These are phyloP conservation scores for Silene uniflora DNA, from an alignment of 148 eudicot genomes.

Conservation along the genomic window DNA sequence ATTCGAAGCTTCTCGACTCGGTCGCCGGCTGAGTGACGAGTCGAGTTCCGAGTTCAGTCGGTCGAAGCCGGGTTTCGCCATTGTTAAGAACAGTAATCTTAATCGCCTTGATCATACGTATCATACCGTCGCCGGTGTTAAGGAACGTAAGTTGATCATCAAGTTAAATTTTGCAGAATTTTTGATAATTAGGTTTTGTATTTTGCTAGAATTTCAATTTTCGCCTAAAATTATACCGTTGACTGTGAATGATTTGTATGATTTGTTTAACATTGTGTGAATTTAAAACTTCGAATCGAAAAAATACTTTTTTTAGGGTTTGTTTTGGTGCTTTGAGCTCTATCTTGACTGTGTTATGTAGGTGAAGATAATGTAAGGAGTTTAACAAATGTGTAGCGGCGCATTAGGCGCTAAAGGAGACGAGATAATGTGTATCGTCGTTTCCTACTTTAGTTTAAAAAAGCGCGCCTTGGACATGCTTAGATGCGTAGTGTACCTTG, in stretches of 20 bases:
- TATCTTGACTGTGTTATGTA: background rate
- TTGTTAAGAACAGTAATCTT: background rate
- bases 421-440: background rate
- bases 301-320: background rate
- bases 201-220: too few species aligned
- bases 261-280: background rate
- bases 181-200: too few species aligned
- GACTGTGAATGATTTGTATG: background rate
- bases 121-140: background rate
- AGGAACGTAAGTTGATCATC: background rate
- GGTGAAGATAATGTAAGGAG: background rate
- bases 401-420: background rate
- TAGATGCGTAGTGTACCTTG: too few species aligned
- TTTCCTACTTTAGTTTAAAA: too few species aligned
- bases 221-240: too few species aligned
- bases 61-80: background rate
- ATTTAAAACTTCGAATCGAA: background rate
- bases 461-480: too few species aligned
- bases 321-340: background rate
- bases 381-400: background rate
- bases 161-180: background rate
- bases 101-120: background rate
- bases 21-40: background rate
- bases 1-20: conserved; percentile 56
- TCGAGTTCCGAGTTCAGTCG: background rate